phyloP scores from a whole-genome alignment of 192 early-diverging fungal species.

The Coemansia sp. region DNA sequence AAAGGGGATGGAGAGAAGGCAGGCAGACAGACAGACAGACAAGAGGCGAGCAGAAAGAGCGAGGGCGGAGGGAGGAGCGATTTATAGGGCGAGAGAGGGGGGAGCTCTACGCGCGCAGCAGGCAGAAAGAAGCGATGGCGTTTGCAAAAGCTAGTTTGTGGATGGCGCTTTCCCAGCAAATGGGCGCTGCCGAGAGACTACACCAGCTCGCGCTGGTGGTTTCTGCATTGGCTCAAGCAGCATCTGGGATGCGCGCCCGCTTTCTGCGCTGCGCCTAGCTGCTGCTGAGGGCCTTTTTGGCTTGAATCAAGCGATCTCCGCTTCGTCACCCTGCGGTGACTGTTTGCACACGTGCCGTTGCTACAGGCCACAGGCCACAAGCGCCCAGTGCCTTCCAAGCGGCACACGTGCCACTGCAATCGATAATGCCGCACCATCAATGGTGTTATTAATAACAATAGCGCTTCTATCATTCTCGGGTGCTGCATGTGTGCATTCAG shows the following conservation, averaged over 20 bases:
- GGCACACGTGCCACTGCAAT: neutral
- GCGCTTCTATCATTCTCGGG: no score
- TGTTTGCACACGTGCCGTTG: neutral
- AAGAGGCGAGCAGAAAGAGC: neutral
- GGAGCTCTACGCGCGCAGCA: neutral
- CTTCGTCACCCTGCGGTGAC: neutral
- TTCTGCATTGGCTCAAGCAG: no score
- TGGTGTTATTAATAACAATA: no score
- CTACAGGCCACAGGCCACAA: neutral
- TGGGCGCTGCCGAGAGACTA: no score
- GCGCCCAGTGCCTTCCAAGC: neutral
- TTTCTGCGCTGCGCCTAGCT: no score
- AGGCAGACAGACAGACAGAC: neutral
- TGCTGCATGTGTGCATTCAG: no score
- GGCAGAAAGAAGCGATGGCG: neutral
- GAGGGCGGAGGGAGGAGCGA: neutral
- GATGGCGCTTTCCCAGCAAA: neutral
- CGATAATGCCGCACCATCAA: neutral
- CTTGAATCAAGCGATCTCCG: neutral
- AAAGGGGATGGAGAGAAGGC: neutral
- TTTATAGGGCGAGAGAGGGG: conserved; percentile 5
- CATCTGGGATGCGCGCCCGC: no score
- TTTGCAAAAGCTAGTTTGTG: neutral
- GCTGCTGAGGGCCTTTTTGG: neutral
- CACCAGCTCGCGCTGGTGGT: no score